Evolutionary conservation across 352 stramenopile genomes (phyloP).

Genomic region (Phytopythium chamaehyphon): DNA sequence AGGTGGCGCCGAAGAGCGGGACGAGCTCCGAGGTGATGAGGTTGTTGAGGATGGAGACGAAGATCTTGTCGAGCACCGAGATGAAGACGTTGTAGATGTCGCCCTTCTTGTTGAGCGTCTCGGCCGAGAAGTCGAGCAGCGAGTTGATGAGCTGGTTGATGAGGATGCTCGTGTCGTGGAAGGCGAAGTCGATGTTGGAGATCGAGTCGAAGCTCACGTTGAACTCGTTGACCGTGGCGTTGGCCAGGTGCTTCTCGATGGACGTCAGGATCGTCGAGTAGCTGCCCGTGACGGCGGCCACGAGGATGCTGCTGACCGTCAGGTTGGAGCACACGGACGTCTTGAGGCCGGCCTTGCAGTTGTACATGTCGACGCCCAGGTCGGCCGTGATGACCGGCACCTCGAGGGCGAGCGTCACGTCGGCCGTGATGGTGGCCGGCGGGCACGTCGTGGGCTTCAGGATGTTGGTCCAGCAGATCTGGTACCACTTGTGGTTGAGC

Average conservation of each 20-base stretch:
- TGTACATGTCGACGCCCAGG: constrained; percentile 16
- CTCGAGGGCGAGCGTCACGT: constrained; percentile 23
- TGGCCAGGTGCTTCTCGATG: constrained; percentile 23
- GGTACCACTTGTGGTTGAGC: constrained; percentile 34
- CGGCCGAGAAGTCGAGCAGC: constrained; percentile 42
- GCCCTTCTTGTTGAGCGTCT: constrained; percentile 63
- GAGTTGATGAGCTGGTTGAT: constrained; percentile 42
- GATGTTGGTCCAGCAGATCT: constrained; percentile 42
- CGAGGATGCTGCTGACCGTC: constrained; percentile 36
- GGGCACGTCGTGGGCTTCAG: constrained; percentile 22
- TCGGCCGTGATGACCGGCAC: constrained; percentile 13
- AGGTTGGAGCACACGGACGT: constrained; percentile 47
- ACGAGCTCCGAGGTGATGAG: constrained; percentile 33
- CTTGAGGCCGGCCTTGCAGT: constrained; percentile 16
- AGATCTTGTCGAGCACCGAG: constrained; percentile 26
- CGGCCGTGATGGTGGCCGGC: constrained; percentile 18
- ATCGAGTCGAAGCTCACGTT: constrained; percentile 41
- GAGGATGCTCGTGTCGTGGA: constrained; percentile 34
- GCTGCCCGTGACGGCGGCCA: constrained; percentile 24
- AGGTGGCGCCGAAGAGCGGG: constrained; percentile 40
- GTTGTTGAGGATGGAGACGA: constrained; percentile 49
- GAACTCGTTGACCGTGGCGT: constrained; percentile 27
- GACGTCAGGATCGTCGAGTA: constrained; percentile 32
- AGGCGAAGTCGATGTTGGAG: constrained; percentile 44
- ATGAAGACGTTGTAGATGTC: constrained; percentile 49